phyloP scores from a whole-genome alignment of 257 asterid genomes.

The Solanum paucissectum region DNA sequence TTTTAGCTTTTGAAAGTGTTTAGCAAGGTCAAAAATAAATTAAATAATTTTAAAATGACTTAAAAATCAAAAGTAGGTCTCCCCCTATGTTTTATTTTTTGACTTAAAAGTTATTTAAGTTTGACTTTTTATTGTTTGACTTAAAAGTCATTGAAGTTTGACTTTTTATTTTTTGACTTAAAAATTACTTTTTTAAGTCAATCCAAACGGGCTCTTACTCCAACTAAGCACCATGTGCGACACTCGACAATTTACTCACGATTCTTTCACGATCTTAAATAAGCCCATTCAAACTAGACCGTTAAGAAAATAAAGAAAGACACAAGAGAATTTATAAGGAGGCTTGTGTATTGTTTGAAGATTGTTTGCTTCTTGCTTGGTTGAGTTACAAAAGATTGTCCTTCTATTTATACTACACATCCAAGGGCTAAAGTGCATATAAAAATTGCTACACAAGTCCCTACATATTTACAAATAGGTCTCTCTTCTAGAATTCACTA shows the following conservation, averaged over 20 bases:
- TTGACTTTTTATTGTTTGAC: too few relatives aligned
- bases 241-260: background rate
- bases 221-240: background rate
- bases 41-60: background rate
- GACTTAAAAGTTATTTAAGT: too few relatives aligned
- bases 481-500: background rate
- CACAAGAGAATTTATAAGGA: background rate
- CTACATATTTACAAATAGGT: background rate
- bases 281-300: background rate
- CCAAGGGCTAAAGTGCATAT: background rate
- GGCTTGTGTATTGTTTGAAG: background rate
- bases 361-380: background rate
- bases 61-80: background rate
- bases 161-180: too few relatives aligned
- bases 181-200: too few relatives aligned
- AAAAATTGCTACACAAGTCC: background rate
- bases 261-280: too few relatives aligned
- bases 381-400: background rate
- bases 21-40: too few relatives aligned
- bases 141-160: too few relatives aligned
- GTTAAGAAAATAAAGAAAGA: background rate
- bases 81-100: background rate
- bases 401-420: background rate
- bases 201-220: background rate
- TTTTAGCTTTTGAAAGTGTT: background rate